A percentile compares a stretch with the other conserved stretches of the same genome.
Conservation (phyloP, 1,284 basidiomycete genomes). For the Sutorius eximius region DNA sequence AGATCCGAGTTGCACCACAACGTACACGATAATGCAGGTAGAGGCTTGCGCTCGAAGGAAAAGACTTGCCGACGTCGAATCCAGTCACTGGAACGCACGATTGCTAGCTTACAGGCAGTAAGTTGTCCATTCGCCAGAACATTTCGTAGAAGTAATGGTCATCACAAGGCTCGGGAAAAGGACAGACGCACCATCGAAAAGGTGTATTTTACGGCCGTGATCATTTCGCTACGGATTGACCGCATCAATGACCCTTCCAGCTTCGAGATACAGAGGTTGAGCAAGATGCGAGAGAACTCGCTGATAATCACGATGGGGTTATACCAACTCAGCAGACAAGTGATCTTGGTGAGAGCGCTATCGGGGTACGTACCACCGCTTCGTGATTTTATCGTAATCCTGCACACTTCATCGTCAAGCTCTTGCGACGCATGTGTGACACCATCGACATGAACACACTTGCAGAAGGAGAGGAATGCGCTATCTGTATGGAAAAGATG, state of each 20-base stretch:
- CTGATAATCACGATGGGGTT: not conserved
- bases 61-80: conserved; percentile 6
- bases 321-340: not conserved
- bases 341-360: conserved; percentile 13
- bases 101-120: conserved; percentile 9
- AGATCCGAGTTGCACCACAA: conserved; percentile 7
- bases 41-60: not conserved
- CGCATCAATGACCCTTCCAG: conserved; percentile 13
- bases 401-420: conserved; percentile 29
- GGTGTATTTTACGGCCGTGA: not conserved
- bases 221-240: not conserved
- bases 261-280: conserved; percentile 16
- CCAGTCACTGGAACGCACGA: conserved; percentile 8
- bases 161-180: conserved; percentile 10
- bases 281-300: conserved; percentile 16
- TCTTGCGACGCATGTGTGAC: conserved; percentile 44
- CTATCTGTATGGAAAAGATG: conserved; percentile 44
- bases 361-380: conserved; percentile 3
- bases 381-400: not conserved
- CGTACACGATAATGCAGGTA: not conserved
- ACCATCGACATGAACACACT: conserved; percentile 43
- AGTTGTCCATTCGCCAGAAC: not conserved
- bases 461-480: conserved; percentile 45
- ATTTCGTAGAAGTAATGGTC: not conserved
- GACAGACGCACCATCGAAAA: conserved; percentile 17